These are phyloP conservation scores for Exophiala bonariae DNA, from an alignment of 2,329 filamentous ascomycete species.

Conservation along the genomic window DNA sequence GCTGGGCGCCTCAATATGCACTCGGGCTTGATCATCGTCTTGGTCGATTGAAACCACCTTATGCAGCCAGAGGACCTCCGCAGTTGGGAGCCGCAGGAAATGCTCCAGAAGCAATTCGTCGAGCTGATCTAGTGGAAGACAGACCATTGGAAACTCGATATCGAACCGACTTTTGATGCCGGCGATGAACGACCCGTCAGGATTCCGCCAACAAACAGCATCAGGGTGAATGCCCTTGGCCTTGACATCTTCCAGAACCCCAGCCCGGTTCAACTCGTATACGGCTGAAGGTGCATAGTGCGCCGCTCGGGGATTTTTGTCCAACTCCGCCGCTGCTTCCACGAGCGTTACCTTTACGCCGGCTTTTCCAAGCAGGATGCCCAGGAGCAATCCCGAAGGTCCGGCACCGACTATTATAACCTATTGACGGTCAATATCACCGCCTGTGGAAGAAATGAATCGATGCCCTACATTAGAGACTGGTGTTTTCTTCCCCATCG, in stretches of 20 bases:
- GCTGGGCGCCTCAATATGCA: slow-evolving; percentile 16
- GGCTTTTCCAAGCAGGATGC: slow-evolving; percentile 34
- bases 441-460: too few relatives aligned
- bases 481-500: slow-evolving; percentile 12
- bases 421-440: slow-evolving; percentile 11
- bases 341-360: slow-evolving; percentile 41
- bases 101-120: slow-evolving; percentile 43
- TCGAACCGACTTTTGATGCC: slow-evolving; percentile 22
- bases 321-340: slow-evolving; percentile 56
- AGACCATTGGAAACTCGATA: slow-evolving; percentile 41
- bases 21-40: slow-evolving; percentile 18
- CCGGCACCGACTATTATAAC: slow-evolving; percentile 35
- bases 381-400: slow-evolving; percentile 34
- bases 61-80: slow-evolving; percentile 48
- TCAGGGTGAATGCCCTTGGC: slow-evolving; percentile 43
- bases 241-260: slow-evolving; percentile 55
- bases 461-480: slow-evolving; percentile 20
- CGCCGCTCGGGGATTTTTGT: slow-evolving; percentile 62
- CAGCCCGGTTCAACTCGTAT: slow-evolving; percentile 59
- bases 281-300: slow-evolving; percentile 62
- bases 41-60: slow-evolving; percentile 29
- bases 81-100: slow-evolving; percentile 34
- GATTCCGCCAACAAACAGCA: slow-evolving; percentile 47
- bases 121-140: slow-evolving; percentile 46
- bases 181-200: slow-evolving; percentile 37